Evolutionary conservation across 176 grass and related monocot species (phyloP).

Genomic region (Aegilops umbellulata): DNA sequence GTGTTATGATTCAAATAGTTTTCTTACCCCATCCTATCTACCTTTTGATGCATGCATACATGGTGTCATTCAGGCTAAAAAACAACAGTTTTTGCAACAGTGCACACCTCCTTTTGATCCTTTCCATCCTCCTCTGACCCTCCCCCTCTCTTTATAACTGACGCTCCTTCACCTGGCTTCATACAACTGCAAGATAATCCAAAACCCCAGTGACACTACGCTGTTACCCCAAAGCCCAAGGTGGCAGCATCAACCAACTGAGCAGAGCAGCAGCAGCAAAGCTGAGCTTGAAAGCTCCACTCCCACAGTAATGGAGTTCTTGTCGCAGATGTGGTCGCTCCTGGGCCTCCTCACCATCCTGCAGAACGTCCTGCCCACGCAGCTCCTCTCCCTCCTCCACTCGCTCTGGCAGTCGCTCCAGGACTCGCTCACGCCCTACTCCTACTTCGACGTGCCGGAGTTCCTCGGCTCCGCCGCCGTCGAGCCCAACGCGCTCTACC

Average conservation of each 20-base stretch:
- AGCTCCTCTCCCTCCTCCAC: constrained; percentile 82
- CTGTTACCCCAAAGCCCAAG: background rate
- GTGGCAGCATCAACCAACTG: background rate
- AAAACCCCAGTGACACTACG: background rate
- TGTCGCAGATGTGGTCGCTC: constrained; percentile 97
- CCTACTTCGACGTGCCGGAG: constrained; percentile 95
- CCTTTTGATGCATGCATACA: constrained; percentile 8
- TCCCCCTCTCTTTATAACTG: background rate
- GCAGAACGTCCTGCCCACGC: constrained; percentile 94
- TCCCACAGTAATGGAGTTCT: constrained; percentile 58
- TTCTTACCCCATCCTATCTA: too few relatives aligned
- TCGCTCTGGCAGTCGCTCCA: constrained; percentile 89
- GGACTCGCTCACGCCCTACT: constrained; percentile 90
- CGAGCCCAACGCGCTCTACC: constrained; percentile 91
- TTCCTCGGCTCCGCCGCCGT: constrained; percentile 86
- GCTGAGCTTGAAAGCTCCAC: constrained; percentile 6
- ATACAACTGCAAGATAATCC: constrained; percentile 26
- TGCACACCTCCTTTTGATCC: background rate
- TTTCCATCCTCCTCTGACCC: background rate
- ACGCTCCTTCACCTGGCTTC: constrained; percentile 17
- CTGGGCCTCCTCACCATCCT: constrained; percentile 94
- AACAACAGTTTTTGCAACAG: constrained; percentile 14
- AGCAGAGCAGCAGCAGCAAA: constrained; percentile 3
- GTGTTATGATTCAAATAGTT: too few relatives aligned
- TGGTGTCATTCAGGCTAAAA: background rate